Evolutionary conservation across 169 alveolate genomes (phyloP), one percentile per base, ranked within the genome.

Genomic region (Cryptosporidium ubiquitum): DNA sequence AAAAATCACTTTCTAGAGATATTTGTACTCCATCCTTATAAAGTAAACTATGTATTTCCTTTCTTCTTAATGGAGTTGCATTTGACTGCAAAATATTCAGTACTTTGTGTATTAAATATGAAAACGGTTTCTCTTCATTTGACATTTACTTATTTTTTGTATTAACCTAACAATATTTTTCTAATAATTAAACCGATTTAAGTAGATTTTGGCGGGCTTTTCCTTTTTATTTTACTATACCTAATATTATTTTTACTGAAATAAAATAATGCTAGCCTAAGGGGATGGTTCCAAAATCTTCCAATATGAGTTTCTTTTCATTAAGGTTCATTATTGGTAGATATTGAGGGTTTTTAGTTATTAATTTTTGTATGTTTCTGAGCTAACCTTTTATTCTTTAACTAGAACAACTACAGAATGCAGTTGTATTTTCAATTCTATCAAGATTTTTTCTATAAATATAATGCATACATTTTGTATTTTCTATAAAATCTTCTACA

Each of bases 121-220:
- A 79, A 26, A 79, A 58, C 26, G 89, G 89, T 55, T 40, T 79
- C 40, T 61, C 89, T 42, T 79, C 89, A 79, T 44, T 79, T 31
- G 68, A 5, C 73, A 61, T 75, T 75, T 20, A 55, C 20, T 37
- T 14, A 57, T n/a, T 40, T 20, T 0, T 29, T 60, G 4, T n/a
- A 73, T 5, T 39, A 14, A 23, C 16, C 66, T 14, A 55, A 55
- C 9, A 29, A 4, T 16, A 6, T 55, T 55, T 55, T 26, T 51
- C 66, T 10, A 2, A 0, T 55, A 6, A 9, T 4, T 9, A 20
- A 9, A n/a, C n/a, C n/a, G 3, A 12, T 55, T 55, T 20, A 55
- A n/a, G 66, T 55, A 55, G 37, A 55, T 20, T n/a, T 55, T 55
- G 66, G 66, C 66, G 66, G 66, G 66, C 37, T 55, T 14, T 0